A percentile compares a stretch with the other conserved stretches of the same genome.
Conservation (phyloP, 371 early-diverging fungal species). For the Mucor velutinosus region DNA sequence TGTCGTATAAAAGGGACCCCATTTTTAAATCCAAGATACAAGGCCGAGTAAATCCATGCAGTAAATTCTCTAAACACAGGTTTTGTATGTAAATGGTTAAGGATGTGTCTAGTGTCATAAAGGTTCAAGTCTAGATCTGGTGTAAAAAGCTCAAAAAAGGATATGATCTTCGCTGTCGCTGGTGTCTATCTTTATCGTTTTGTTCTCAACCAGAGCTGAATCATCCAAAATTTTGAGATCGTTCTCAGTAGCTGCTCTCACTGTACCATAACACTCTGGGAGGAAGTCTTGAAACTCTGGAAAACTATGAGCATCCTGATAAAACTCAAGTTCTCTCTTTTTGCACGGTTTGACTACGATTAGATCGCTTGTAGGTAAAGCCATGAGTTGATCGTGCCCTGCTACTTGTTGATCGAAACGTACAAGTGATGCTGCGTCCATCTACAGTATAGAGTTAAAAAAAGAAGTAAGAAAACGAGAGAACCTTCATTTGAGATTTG, state of each 20-base stretch:
- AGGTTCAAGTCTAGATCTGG: background rate
- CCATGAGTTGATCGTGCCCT: slow-evolving; percentile 65
- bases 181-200: slow-evolving; percentile 9
- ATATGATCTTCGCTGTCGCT: slow-evolving; percentile 34
- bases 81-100: slow-evolving; percentile 38
- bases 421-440: slow-evolving; percentile 10
- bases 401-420: slow-evolving; percentile 67
- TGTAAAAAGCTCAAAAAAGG: slow-evolving; percentile 45
- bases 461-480: background rate
- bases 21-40: slow-evolving; percentile 83
- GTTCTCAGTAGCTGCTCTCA: slow-evolving; percentile 43
- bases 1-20: slow-evolving; percentile 67
- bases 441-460: background rate
- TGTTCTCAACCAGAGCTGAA: slow-evolving; percentile 7
- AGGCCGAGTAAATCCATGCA: slow-evolving; percentile 66
- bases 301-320: slow-evolving; percentile 56
- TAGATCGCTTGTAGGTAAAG: slow-evolving; percentile 47
- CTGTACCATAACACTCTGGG: slow-evolving; percentile 71
- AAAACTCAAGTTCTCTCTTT: slow-evolving; percentile 62
- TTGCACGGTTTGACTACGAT: slow-evolving; percentile 70
- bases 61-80: slow-evolving; percentile 77
- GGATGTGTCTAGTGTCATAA: slow-evolving; percentile 3
- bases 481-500: background rate
- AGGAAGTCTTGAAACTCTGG: slow-evolving; percentile 65
- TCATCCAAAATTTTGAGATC: slow-evolving; percentile 31